Evolutionary conservation across 2,329 filamentous ascomycete species (phyloP), one percentile per base, ranked within the genome.

Genomic region (Pseudodiploospora longispora): DNA sequence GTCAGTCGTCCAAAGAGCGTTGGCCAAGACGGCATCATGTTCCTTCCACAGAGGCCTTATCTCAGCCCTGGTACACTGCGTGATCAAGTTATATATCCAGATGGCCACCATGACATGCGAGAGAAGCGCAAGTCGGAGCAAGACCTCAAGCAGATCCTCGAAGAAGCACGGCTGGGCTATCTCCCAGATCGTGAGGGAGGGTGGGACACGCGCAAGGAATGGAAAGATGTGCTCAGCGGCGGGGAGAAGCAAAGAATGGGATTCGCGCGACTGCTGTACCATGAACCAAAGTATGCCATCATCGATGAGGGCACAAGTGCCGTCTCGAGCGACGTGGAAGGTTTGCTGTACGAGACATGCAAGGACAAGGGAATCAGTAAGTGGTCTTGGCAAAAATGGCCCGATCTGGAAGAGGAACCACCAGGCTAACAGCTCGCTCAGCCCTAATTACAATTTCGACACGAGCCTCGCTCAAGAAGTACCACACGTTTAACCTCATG

Each of bases 71-170:
- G 93, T 32, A 97, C 93, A 1, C 73, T 97, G 7, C 84, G 93
- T 28, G 94, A 98, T 57, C 94, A 98, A 67, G 88, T 98, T 57
- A 96, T 97, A 59, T 98, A 98, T 55, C 93, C 93, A 0, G 89
- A 98, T 56, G 91, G 88, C 6, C 91, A 95, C 60, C 71, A 90
- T 36, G 93, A 98, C 57, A 97, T 98, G 93, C 83, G 81, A 30
- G 82, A 87, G 47, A 83, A 84, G 49, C 81, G 84, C 10, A 82
- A 83, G 55, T 80, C 78, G 3, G 93, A 98, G 60, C 72, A 79
- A 30, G 86, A 95, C 52, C 75, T 98, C 19, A 79, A 83, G 59
- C 73, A 73, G 28, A 79, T 94, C 3, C 75, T 98, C 4, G 87
- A 95, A 45, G 85, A 87, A 41, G 90, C 90, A 0, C 80, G 80